A percentile compares a stretch with the other conserved stretches of the same genome.
These are phyloP conservation scores for Urostyla sp. DNA, from an alignment of 73 alveolate species.

Conservation along the genomic window DNA sequence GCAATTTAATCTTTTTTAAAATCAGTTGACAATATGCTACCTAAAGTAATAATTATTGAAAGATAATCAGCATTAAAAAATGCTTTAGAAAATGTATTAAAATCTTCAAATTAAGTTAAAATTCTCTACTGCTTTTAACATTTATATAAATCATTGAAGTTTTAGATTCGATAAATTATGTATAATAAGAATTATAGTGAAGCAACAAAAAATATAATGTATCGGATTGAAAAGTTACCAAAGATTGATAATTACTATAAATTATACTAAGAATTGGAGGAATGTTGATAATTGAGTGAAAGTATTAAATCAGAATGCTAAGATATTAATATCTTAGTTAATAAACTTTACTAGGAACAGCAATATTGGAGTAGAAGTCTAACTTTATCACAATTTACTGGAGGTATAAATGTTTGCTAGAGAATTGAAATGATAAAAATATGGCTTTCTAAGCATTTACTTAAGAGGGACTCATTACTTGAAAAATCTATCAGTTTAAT, in stretches of 20 bases:
- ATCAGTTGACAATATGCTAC: slow-evolving; percentile 8
- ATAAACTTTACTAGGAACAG: slow-evolving; percentile 15
- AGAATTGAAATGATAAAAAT: slow-evolving; percentile 49
- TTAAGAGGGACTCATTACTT: slow-evolving; percentile 23
- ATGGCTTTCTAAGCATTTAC: slow-evolving; percentile 25
- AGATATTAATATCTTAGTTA: slow-evolving; percentile 27
- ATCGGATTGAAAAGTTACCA: slow-evolving; percentile 38
- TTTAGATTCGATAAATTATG: slow-evolving; percentile 30
- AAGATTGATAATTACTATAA: neutral
- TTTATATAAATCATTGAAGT: slow-evolving; percentile 51
- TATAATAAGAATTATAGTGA: slow-evolving; percentile 4
- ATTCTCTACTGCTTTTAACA: slow-evolving; percentile 51
- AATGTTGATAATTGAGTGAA: slow-evolving; percentile 23
- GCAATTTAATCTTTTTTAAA: slow-evolving; percentile 21
- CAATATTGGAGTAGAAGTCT: slow-evolving; percentile 35
- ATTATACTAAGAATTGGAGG: neutral
- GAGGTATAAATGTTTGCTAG: slow-evolving; percentile 29
- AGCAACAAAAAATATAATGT: neutral
- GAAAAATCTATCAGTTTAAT: slow-evolving; percentile 22
- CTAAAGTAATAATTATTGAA: slow-evolving; percentile 29
- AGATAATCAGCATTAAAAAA: slow-evolving; percentile 36
- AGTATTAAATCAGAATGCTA: slow-evolving; percentile 8
- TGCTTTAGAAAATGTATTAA: slow-evolving; percentile 13
- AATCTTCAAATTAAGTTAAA: neutral
- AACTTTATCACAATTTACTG: slow-evolving; percentile 24